phyloP scores from a whole-genome alignment of 2,329 filamentous ascomycete genomes.

The Pestalotiopsis fici region DNA sequence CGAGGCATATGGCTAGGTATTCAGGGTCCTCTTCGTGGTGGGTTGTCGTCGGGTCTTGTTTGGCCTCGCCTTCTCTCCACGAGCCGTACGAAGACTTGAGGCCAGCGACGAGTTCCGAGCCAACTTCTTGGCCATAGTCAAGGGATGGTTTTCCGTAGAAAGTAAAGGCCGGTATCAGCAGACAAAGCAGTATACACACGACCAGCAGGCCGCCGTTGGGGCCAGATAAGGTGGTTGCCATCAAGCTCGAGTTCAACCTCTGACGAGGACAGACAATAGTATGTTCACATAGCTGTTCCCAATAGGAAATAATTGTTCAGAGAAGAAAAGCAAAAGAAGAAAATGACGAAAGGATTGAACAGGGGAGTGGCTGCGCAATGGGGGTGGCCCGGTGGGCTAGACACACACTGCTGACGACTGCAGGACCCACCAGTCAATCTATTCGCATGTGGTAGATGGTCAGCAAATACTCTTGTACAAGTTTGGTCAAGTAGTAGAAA shows the following conservation, averaged over 20 bases:
- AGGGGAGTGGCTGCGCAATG: not conserved
- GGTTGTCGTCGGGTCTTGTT: not conserved
- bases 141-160: conserved; percentile 3
- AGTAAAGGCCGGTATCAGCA: conserved; percentile 2
- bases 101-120: not conserved
- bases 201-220: not conserved
- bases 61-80: not conserved
- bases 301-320: not conserved
- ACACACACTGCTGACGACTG: not conserved
- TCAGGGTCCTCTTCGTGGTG: conserved; percentile 1
- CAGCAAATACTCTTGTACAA: not conserved
- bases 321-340: not conserved
- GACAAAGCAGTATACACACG: conserved; percentile 1
- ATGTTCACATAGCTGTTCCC: not conserved
- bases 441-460: not conserved
- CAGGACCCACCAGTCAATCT: not conserved
- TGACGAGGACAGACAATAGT: not conserved
- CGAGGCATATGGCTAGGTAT: conserved; percentile 15
- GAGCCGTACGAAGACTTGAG: not conserved
- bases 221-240: not conserved
- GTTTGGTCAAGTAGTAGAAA: not conserved
- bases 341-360: not conserved
- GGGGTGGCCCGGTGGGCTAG: not conserved
- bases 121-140: not conserved
- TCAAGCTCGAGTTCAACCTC: not conserved